phyloP scores from a whole-genome alignment of 306 rosid species.

The Amphicarpaea edgeworthii region DNA sequence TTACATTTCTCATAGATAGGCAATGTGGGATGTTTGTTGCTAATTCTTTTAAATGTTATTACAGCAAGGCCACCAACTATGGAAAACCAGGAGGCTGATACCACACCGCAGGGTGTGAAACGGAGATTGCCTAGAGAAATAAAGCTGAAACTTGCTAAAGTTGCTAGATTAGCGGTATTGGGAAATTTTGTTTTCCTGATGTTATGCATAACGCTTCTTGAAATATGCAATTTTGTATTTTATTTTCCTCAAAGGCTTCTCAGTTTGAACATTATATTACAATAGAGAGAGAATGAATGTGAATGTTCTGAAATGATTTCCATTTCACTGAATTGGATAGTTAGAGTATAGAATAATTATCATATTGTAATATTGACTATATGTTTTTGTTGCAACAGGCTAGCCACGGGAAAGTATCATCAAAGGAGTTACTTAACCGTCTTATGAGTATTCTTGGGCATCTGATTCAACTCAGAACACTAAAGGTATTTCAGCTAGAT shows the following conservation, averaged over 20 bases:
- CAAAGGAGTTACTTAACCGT: slow-evolving; percentile 83
- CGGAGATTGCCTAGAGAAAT: slow-evolving; percentile 96
- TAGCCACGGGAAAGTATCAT: slow-evolving; percentile 90
- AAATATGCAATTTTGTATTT: slow-evolving; percentile 16
- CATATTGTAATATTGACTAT: slow-evolving; percentile 29
- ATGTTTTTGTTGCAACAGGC: slow-evolving; percentile 76
- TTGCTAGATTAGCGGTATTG: slow-evolving; percentile 95
- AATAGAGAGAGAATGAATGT: background rate
- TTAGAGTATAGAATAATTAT: background rate
- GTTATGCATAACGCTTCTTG: slow-evolving; percentile 41
- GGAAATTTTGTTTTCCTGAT: slow-evolving; percentile 28
- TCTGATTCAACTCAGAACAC: slow-evolving; percentile 93
- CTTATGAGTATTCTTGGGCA: slow-evolving; percentile 96
- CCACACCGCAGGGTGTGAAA: slow-evolving; percentile 78
- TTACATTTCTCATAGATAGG: slow-evolving; percentile 38
- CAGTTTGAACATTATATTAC: background rate
- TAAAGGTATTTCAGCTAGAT: slow-evolving; percentile 69
- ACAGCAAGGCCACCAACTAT: slow-evolving; percentile 93
- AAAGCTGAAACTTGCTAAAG: slow-evolving; percentile 96
- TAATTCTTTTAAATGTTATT: slow-evolving; percentile 38
- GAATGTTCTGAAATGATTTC: background rate
- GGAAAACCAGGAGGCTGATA: slow-evolving; percentile 87
- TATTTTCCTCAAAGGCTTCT: slow-evolving; percentile 5
- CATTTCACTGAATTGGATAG: background rate
- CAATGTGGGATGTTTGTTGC: slow-evolving; percentile 33